phyloP scores from a whole-genome alignment of 768 basidiomycete genomes.

The Leccinum arenicola region DNA sequence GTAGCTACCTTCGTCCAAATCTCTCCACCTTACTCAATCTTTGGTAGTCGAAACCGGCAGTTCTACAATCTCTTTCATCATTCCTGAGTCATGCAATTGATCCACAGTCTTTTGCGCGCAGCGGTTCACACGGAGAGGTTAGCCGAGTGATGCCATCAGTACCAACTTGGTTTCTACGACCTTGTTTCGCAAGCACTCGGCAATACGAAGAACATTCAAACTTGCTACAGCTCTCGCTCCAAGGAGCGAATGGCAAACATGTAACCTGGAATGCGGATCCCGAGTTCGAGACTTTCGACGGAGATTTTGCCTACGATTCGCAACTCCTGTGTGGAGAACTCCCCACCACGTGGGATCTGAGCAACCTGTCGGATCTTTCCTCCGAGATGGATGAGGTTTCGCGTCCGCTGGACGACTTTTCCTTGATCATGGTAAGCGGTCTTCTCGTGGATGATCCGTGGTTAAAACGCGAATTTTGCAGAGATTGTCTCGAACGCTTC shows the following conservation, averaged over 20 bases:
- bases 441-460: conserved; percentile 18
- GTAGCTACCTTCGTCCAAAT: conserved; percentile 35
- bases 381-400: conserved; percentile 15
- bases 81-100: conserved; percentile 57
- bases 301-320: conserved; percentile 31
- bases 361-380: conserved; percentile 30
- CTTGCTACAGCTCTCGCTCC: conserved; percentile 36
- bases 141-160: conserved; percentile 23
- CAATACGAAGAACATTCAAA: conserved; percentile 56
- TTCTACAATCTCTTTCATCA: conserved; percentile 65
- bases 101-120: conserved; percentile 13
- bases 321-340: conserved; percentile 13
- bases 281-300: conserved; percentile 23
- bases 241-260: conserved; percentile 16
- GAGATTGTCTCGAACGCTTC: conserved; percentile 72
- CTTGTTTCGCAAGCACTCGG: conserved; percentile 51
- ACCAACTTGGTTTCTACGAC: conserved; percentile 62
- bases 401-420: conserved; percentile 13
- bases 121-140: conserved; percentile 13
- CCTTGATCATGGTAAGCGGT: conserved; percentile 27
- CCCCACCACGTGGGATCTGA: conserved; percentile 32
- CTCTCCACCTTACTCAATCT: not conserved
- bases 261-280: conserved; percentile 27
- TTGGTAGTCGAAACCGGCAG: conserved; percentile 71
- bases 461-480: conserved; percentile 28